phyloP scores from a whole-genome alignment of 257 asterid genomes.

The Mitragyna speciosa region DNA sequence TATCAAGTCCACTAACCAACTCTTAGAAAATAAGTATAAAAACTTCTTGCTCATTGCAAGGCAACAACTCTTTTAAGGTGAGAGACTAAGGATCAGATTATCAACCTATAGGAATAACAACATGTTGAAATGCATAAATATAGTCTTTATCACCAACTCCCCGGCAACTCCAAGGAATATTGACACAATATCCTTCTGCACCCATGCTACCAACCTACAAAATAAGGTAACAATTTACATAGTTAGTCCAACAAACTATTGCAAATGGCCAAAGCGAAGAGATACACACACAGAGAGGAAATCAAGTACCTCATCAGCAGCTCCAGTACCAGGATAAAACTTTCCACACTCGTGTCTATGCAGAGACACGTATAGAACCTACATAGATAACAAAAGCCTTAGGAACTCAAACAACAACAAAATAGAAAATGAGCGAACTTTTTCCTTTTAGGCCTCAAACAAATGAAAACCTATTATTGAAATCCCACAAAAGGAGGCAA shows the following conservation, averaged over 20 bases:
- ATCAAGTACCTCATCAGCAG: constrained; percentile 75
- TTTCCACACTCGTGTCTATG: constrained; percentile 94
- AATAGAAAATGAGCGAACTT: background rate
- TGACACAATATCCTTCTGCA: constrained; percentile 95
- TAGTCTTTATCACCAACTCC: constrained; percentile 99
- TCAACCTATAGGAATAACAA: constrained; percentile 91
- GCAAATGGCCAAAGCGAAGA: background rate
- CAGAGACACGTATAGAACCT: constrained; percentile 94
- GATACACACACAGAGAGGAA: constrained; percentile 9
- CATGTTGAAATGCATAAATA: constrained; percentile 83
- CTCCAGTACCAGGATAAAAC: constrained; percentile 98
- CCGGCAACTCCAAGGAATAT: constrained; percentile 90
- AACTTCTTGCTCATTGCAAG: background rate
- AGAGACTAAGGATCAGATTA: background rate
- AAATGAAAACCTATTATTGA: background rate
- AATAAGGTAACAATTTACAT: background rate
- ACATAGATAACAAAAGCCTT: constrained; percentile 22
- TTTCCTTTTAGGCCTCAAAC: background rate
- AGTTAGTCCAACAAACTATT: background rate
- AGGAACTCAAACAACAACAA: background rate
- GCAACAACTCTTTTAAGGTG: background rate
- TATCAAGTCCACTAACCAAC: background rate
- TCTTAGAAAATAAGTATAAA: background rate
- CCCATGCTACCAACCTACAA: constrained; percentile 87
- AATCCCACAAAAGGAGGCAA: background rate